phyloP scores from a whole-genome alignment of 1,139 yeast species.

The Yueomyces sp. region DNA sequence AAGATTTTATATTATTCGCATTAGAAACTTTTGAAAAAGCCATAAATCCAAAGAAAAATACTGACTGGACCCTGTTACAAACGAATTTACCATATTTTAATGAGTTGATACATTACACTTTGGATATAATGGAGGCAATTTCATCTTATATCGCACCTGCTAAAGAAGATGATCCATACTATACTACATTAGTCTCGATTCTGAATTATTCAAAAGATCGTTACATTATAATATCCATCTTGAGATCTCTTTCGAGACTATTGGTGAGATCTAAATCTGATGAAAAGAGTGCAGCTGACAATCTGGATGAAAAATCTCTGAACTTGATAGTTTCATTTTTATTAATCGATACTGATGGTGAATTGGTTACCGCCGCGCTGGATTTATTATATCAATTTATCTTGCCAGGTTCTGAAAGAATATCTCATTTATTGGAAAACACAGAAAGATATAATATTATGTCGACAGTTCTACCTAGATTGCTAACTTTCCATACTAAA shows the following conservation, averaged over 20 bases:
- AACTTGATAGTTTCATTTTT: slow-evolving; percentile 36
- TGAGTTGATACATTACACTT: slow-evolving; percentile 57
- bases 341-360: slow-evolving; percentile 40
- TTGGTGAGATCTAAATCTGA: slow-evolving; percentile 33
- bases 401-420: slow-evolving; percentile 34
- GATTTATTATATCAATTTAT: slow-evolving; percentile 60
- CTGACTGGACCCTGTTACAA: not conserved
- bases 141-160: slow-evolving; percentile 75
- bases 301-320: slow-evolving; percentile 28
- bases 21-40: slow-evolving; percentile 16
- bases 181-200: slow-evolving; percentile 36
- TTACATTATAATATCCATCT: slow-evolving; percentile 36
- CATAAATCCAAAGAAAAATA: slow-evolving; percentile 3
- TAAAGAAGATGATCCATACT: slow-evolving; percentile 47
- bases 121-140: slow-evolving; percentile 77
- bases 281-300: slow-evolving; percentile 34
- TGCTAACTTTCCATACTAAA: slow-evolving; percentile 42
- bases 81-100: slow-evolving; percentile 26
- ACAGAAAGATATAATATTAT: slow-evolving; percentile 36
- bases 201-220: slow-evolving; percentile 43
- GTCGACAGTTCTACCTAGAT: slow-evolving; percentile 45
- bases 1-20: slow-evolving; percentile 27
- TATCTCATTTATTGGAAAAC: slow-evolving; percentile 26
- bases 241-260: slow-evolving; percentile 41
- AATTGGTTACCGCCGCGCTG: slow-evolving; percentile 47